Evolutionary conservation across 352 stramenopile genomes (phyloP).

Genomic region (Pythium brassicae): DNA sequence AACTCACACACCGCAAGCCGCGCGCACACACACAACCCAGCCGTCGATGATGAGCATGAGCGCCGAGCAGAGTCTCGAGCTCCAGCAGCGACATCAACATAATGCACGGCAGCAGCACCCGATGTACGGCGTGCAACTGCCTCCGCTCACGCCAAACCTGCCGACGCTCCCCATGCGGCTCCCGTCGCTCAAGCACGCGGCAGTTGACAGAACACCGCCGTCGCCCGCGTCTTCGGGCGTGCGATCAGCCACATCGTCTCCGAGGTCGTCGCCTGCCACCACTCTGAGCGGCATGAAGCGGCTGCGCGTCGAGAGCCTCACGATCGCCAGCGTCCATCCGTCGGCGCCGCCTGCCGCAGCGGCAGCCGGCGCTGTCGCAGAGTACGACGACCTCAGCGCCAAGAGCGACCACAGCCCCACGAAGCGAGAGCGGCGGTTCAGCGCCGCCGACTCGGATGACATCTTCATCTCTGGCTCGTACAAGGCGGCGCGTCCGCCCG

Average conservation of each 20-base stretch:
- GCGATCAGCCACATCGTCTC: not conserved
- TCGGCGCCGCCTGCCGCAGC: not conserved
- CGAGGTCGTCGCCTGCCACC: not conserved
- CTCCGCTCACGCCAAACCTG: slow-evolving; percentile 4
- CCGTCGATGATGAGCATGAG: not conserved
- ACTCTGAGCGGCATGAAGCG: slow-evolving; percentile 3
- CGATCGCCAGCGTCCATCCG: slow-evolving; percentile 7
- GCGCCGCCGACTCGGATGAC: slow-evolving; percentile 9
- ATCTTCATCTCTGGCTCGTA: slow-evolving; percentile 29
- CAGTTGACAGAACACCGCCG: not conserved
- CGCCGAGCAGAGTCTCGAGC: not conserved
- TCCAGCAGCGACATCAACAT: not conserved
- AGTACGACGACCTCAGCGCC: not conserved
- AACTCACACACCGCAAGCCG: no score
- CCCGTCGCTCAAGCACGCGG: not conserved
- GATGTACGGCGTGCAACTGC: not conserved
- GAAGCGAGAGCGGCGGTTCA: not conserved
- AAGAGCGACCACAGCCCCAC: not conserved
- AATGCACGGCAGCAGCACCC: not conserved
- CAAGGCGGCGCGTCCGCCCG: slow-evolving; percentile 26
- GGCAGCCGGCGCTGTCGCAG: not conserved
- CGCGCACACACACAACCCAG: no score
- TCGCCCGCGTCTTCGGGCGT: not conserved
- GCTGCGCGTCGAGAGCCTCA: not conserved
- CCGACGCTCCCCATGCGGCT: slow-evolving; percentile 1